phyloP scores from a whole-genome alignment of 1,284 basidiomycete species.

The Exobasidium rhododendri region DNA sequence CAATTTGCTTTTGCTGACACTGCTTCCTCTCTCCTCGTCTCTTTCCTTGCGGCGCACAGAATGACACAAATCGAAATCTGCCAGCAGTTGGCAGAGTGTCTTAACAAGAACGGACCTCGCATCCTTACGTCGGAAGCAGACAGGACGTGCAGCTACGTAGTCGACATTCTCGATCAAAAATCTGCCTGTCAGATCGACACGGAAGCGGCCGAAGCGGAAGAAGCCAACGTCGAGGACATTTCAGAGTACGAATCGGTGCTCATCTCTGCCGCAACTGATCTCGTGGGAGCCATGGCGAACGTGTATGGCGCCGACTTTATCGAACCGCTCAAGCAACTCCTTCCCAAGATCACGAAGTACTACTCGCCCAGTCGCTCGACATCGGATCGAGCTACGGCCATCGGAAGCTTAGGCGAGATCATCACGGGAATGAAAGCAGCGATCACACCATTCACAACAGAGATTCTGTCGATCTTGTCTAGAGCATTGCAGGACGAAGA shows the following conservation, averaged over 20 bases:
- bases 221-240: slow-evolving; percentile 66
- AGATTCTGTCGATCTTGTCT: slow-evolving; percentile 56
- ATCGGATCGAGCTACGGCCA: slow-evolving; percentile 86
- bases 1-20: slow-evolving; percentile 1
- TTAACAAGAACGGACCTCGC: slow-evolving; percentile 83
- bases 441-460: slow-evolving; percentile 76
- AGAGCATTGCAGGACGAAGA: slow-evolving; percentile 77
- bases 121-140: slow-evolving; percentile 59
- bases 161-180: slow-evolving; percentile 69
- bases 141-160: slow-evolving; percentile 22
- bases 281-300: slow-evolving; percentile 84
- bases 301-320: slow-evolving; percentile 81
- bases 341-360: slow-evolving; percentile 86
- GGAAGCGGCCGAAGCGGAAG: slow-evolving; percentile 77
- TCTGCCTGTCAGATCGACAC: slow-evolving; percentile 83
- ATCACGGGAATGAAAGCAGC: slow-evolving; percentile 85
- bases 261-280: slow-evolving; percentile 88
- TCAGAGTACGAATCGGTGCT: slow-evolving; percentile 97
- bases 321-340: slow-evolving; percentile 79
- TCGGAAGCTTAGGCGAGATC: slow-evolving; percentile 92
- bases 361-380: slow-evolving; percentile 80
- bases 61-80: slow-evolving; percentile 81
- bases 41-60: slow-evolving; percentile 58
- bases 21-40: background rate
- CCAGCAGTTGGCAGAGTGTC: slow-evolving; percentile 80